These are phyloP conservation scores for Vigna trinervia DNA, from an alignment of 306 rosid genomes.

Conservation along the genomic window DNA sequence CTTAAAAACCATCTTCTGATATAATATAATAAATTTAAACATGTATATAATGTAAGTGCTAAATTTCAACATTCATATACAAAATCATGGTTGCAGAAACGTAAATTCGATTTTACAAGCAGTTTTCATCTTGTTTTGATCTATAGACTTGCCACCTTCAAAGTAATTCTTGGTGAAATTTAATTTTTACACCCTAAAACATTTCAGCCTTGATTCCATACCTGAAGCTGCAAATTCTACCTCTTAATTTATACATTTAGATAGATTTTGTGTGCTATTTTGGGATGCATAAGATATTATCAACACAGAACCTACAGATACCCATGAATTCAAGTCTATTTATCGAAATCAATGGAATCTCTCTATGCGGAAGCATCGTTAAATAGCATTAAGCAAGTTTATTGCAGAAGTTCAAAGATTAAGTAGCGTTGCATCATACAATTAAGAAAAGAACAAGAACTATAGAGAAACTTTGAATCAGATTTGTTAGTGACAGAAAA, in stretches of 20 bases:
- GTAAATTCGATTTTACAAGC: background rate
- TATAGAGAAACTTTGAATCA: background rate
- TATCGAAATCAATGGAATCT: background rate
- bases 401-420: background rate
- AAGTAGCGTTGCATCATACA: conserved; percentile 1
- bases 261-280: background rate
- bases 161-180: background rate
- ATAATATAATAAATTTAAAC: too few relatives aligned
- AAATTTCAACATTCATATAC: too few relatives aligned
- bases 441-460: background rate
- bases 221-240: background rate
- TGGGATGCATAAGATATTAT: background rate
- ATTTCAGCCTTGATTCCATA: background rate
- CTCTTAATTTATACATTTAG: background rate
- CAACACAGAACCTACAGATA: background rate
- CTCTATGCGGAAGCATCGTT: background rate
- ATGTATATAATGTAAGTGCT: background rate
- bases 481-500: conserved; percentile 17
- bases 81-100: background rate
- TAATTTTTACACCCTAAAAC: background rate
- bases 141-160: background rate
- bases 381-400: background rate
- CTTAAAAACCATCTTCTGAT: background rate
- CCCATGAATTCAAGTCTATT: background rate
- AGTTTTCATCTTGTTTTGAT: background rate